Evolutionary conservation across 768 basidiomycete genomes (phyloP), one percentile per base, ranked within the genome.

Genomic region (Suillus luteus): DNA sequence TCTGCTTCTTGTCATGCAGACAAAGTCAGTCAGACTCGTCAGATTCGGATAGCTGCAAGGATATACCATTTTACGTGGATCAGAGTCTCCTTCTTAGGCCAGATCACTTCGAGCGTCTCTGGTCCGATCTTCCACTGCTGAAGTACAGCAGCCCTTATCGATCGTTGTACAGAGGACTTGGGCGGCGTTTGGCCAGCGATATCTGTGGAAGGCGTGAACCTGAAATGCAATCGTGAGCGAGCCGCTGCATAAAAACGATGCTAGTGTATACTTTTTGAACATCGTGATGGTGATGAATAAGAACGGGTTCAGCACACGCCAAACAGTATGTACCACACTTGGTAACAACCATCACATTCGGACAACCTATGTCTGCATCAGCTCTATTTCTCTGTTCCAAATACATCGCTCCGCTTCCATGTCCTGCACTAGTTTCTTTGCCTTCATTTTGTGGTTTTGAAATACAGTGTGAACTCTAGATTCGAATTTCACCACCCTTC

Each of bases 61-160:
- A 68, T 69, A 61, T 31, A 73, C 96, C 97, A 99, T 82, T 99
- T 99, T 65, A 95, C 93, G 70, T 92, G 90, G 5, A 91, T 89
- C 55, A 98, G 81, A 2, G 89, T 84, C 81, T 98, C 96, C 82
- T 99, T 99, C 91, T 99, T 99, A 3, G 96, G 94, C 97, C 97
- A 99, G 59, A 99, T 85, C 69, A 85, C 85, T 73, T 99, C 97
- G 37, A 99, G 79, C 2, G 89, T 86, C 66, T 92, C 93, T 48
- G 86, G 83, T 66, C 88, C 86, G 59, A 93, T 84, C 70, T 87
- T 91, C 84, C 93, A 91, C 75, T 96, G 95, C 22, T 89, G 84
- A 57, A 97, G 81, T 38, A 97, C 80, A 52, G 81, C 82, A 27
- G 88, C 79, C 62, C 97, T 89, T 76, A 99, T 95, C 68, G 86